Evolutionary conservation across 2,329 filamentous ascomycete genomes (phyloP), one percentile per base, ranked within the genome.

Genomic region (Chaetomium sp.): DNA sequence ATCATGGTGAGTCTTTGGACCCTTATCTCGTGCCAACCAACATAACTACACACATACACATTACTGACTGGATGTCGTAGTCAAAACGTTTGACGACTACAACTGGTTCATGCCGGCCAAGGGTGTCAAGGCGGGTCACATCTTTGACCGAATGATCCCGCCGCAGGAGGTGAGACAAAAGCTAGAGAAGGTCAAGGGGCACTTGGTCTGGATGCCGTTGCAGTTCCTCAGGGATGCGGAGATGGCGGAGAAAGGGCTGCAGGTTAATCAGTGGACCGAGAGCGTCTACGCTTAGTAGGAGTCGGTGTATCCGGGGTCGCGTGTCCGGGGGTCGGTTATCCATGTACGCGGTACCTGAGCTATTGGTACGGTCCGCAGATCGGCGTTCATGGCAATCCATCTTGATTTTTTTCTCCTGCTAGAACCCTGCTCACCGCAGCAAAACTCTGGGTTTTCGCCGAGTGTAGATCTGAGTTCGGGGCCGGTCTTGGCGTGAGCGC

Each of bases 141-240:
- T 98, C 65, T 96, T 91, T 72, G 92, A 96, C 75, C 86, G 86
- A 65, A 92, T 90, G 76, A 84, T 90, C 75, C 89, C 90, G 0
- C 85, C 87, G 0, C 82, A 88, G 27, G 89, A 96, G 62, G 87
- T 95, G 7, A 84, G 91, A 19, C 76, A 83, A 69, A 92, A 94
- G 76, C 80, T 98, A 57, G 88, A 92, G 71, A 83, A 89, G 73
- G 87, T 98, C 70, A 89, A 87, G 78, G 94, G 94, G 0, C 94
- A 98, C 79, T 77, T 98, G 49, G 94, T 98, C 7, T 96, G 92
- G 91, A 94, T 97, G 88, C 93, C 93, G n/a, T 76, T 98, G 72
- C 86, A 93, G 54, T 98, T 97, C 75, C 77, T 98, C 74, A 83
- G 85, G 72, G 88, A 96, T 68, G 92, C 89, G 0, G 84, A 91